These are phyloP conservation scores for Megacollybia platyphylla DNA, from an alignment of 1,284 basidiomycete species.

Conservation along the genomic window DNA sequence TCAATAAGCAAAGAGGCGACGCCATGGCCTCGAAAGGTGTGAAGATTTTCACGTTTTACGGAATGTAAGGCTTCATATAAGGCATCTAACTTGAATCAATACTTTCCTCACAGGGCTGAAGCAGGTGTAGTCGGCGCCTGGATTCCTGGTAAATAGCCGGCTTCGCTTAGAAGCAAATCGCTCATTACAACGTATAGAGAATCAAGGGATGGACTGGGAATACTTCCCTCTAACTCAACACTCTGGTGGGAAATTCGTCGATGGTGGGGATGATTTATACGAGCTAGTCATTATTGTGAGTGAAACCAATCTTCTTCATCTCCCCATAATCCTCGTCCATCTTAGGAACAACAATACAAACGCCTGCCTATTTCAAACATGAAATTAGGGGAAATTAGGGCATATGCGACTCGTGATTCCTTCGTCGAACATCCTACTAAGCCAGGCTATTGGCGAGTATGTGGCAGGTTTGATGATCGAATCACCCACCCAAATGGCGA, in stretches of 20 bases:
- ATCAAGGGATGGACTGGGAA: slow-evolving; percentile 9
- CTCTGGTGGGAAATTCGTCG: not conserved
- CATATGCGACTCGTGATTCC: slow-evolving; percentile 17
- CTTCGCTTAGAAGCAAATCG: not conserved
- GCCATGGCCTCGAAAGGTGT: slow-evolving; percentile 2
- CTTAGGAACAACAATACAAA: slow-evolving; percentile 4
- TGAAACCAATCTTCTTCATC: not conserved
- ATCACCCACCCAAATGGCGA: slow-evolving; percentile 23
- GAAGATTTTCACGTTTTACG: slow-evolving; percentile 8
- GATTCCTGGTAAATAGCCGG: slow-evolving; percentile 6
- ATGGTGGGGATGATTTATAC: slow-evolving; percentile 5
- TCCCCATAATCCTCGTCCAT: not conserved
- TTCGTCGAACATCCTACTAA: slow-evolving; percentile 22
- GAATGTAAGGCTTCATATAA: slow-evolving; percentile 6
- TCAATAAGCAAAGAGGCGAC: slow-evolving; percentile 10
- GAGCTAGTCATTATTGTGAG: slow-evolving; percentile 7
- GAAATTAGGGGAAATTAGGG: not conserved
- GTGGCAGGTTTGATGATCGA: slow-evolving; percentile 14
- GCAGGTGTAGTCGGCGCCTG: slow-evolving; percentile 6
- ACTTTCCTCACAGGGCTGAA: slow-evolving; percentile 7
- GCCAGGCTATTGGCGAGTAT: slow-evolving; percentile 18
- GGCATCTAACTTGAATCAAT: not conserved
- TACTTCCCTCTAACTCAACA: slow-evolving; percentile 8
- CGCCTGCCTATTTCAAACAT: slow-evolving; percentile 1
- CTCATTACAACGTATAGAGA: slow-evolving; percentile 1